Conservation (phyloP, 2,329 filamentous ascomycete species). For the Colletotrichum kahawae region DNA sequence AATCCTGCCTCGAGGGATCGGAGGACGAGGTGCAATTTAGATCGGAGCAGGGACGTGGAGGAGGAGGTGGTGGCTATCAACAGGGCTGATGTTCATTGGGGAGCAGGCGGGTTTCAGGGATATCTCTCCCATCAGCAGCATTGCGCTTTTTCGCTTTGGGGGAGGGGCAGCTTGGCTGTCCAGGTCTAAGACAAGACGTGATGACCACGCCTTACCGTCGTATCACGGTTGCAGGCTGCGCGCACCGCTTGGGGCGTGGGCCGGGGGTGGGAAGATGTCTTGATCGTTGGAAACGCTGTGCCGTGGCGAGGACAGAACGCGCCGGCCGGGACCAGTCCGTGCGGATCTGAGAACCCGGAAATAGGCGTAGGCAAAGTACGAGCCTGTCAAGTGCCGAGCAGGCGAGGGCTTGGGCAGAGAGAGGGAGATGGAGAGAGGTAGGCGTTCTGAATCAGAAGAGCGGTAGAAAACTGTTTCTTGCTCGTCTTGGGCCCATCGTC, state of each 20-base stretch:
- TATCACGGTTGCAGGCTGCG: not conserved
- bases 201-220: not conserved
- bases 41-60: conserved; percentile 3
- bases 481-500: not conserved
- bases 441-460: too few species aligned
- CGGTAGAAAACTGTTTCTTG: not conserved
- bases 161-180: not conserved
- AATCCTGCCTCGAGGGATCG: not conserved
- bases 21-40: conserved; percentile 21
- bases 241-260: conserved; percentile 9
- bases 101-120: conserved; percentile 4
- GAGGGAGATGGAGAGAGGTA: not conserved
- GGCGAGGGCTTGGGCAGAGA: not conserved
- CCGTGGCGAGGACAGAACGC: conserved; percentile 14
- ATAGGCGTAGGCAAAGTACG: not conserved
- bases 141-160: not conserved
- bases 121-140: conserved; percentile 10
- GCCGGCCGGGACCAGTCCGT: conserved; percentile 18
- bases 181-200: not conserved
- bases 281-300: conserved; percentile 8
- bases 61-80: not conserved
- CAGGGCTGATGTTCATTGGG: conserved; percentile 17
- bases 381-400: not conserved
- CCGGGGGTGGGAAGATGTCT: conserved; percentile 5
- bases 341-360: conserved; percentile 16